Evolutionary conservation across 768 basidiomycete genomes (phyloP), one percentile per base, ranked within the genome.

Genomic region (Lepiota venenata): DNA sequence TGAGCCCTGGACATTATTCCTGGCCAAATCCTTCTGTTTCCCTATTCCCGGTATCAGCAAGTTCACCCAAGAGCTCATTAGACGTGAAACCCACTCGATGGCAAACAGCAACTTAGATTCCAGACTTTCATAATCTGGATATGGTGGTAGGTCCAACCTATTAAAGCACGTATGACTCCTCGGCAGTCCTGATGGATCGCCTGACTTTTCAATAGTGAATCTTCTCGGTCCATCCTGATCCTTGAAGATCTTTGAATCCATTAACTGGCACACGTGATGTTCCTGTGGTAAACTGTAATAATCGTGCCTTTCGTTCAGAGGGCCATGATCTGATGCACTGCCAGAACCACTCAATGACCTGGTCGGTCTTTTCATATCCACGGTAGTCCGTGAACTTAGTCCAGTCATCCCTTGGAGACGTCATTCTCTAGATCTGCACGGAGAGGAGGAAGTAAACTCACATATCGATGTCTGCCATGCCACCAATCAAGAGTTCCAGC

Each of bases 281-380:
- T 16, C 87, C 87, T 1, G 91, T 94, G 4, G 91, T 89, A 69
- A 96, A 96, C 67, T 94, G 93, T 16, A 95, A 72, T 36, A 94
- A 69, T 12, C 92, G 84, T 38, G 88, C 87, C 67, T 94, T 94
- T 59, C 89, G 81, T 67, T 96, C 93, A 0, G 89, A 78, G 8
- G 93, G 89, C 93, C 93, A 96, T 32, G 86, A 84, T 36, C 88
- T 85, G 51, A 96, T 82, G 63, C 87, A 90, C 67, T 93, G 85
- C 93, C 93, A 95, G 78, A 96, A 96, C 93, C 93, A 95, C 63
- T 91, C 88, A 58, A 95, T 91, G 56, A 91, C 87, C 64, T 90
- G 85, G 64, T 92, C 91, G 3, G 83, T 87, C 74, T 88, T 89
- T 63, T 88, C 84, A 64, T 91, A 92, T 4, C 88, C 87, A 49